Base-by-base conservation (phyloP, 352 stramenopile genomes). In the Phytophthora vignae region DNA sequence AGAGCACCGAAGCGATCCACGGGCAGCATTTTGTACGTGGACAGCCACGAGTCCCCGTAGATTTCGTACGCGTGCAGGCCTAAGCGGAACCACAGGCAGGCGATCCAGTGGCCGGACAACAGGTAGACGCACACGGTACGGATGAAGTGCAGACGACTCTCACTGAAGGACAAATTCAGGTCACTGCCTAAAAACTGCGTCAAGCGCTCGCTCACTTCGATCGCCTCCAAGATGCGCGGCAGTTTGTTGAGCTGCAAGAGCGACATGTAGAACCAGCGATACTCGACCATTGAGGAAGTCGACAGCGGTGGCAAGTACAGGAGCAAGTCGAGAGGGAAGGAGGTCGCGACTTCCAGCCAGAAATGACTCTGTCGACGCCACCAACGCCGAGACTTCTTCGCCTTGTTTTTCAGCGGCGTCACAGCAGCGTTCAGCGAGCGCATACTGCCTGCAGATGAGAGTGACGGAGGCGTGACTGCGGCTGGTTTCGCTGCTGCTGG, bases 181-280 rank as follows among this genome's bases (percentile, higher is more conserved):
- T 91, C 85, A 5, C 56, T 80, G 1, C 65, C 72, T 0, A 93
- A 44, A 22, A 90, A 84, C 66, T 90, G 83, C 6, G 77, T 77
- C 12, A 92, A 55, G 2, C 83, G 71, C 53, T 90, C 83, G 25
- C 81, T 90, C 2, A 79, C 70, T 49, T 82, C 79, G 33, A 88
- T 78, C 2, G 79, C 68, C 62, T 87, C 67, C 19, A 77, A 64
- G 40, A 90, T 85, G 14, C 77, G 78, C 42, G 81, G 76, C 25
- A 90, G 64, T 55, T 93, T 91, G 73, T 91, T 91, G 27, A 84
- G 64, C 58, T 91, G 85, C 33, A 91, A 74, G 1, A 91, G 42
- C 4, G 78, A 71, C 21, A 90, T 66, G 60, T 89, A 91, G 60
- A 81, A 88, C 83, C 82, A 91, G n/a, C 71, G 67, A 14, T 84